Percentiles rank a stretch among this genome's conserved stretches.
Evolutionary conservation across 345 rosid genomes (phyloP).

Genomic region (Limnanthes douglasii): DNA sequence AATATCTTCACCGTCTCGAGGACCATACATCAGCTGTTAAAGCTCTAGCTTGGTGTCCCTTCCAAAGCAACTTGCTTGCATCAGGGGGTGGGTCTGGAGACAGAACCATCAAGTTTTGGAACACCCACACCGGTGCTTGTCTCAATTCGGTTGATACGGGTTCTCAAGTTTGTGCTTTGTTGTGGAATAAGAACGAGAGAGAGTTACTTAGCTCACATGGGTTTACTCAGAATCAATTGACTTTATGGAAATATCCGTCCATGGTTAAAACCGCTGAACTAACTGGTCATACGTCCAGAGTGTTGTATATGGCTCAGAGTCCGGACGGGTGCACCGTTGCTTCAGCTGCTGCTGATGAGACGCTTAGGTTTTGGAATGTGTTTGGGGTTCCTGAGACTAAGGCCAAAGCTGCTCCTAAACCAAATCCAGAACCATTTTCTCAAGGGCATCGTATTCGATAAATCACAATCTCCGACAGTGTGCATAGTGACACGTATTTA

Average conservation of each 20-base stretch:
- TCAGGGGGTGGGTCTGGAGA: conserved; percentile 24
- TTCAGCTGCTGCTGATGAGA: conserved; percentile 70
- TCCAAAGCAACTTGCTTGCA: conserved; percentile 18
- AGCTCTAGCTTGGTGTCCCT: conserved; percentile 44
- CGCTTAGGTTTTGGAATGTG: conserved; percentile 58
- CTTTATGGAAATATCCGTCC: conserved; percentile 21
- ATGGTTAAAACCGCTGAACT: conserved; percentile 27
- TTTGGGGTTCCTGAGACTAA: conserved; percentile 36
- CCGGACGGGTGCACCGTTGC: conserved; percentile 72
- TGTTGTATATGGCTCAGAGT: conserved; percentile 26
- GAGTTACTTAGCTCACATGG: conserved; percentile 23
- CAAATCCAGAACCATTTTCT: conserved; percentile 36
- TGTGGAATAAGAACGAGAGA: conserved; percentile 21
- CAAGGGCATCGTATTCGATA: conserved; percentile 40
- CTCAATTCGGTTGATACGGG: conserved; percentile 21
- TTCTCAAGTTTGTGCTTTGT: conserved; percentile 17
- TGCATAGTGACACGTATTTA: too few relatives aligned
- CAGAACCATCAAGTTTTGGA: conserved; percentile 20
- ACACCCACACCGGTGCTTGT: conserved; percentile 20
- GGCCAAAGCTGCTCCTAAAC: conserved; percentile 23
- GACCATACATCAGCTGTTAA: conserved; percentile 36
- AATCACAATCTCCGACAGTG: too few relatives aligned
- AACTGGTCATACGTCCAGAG: conserved; percentile 24
- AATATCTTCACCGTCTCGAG: conserved; percentile 19
- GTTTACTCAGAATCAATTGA: conserved; percentile 20